These are phyloP conservation scores for Aspergillus glaucus DNA, from an alignment of 2,329 filamentous ascomycete species.

Conservation along the genomic window DNA sequence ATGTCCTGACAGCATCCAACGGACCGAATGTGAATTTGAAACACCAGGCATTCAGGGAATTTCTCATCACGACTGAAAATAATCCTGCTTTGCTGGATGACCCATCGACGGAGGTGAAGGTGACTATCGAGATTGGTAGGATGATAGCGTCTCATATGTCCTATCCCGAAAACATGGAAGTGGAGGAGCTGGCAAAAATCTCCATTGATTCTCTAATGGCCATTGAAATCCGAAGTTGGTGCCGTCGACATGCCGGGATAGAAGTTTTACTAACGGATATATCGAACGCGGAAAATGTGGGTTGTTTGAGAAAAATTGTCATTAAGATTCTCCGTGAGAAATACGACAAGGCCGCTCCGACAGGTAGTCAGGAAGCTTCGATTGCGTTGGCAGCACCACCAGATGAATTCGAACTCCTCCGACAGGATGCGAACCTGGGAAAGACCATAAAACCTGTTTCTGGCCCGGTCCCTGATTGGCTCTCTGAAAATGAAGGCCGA, in stretches of 20 bases:
- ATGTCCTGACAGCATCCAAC: neutral
- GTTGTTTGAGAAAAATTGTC: constrained; percentile 8
- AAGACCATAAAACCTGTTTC: constrained; percentile 3
- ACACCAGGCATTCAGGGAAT: constrained; percentile 1
- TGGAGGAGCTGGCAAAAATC: constrained; percentile 17
- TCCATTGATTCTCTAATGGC: constrained; percentile 23
- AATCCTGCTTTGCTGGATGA: constrained; percentile 6
- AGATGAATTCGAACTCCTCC: neutral
- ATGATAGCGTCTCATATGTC: constrained; percentile 8
- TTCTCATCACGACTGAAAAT: constrained; percentile 3
- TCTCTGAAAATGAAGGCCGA: constrained; percentile 4
- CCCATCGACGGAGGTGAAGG: constrained; percentile 2
- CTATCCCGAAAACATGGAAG: constrained; percentile 7
- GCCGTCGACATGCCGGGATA: constrained; percentile 16
- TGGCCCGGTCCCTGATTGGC: constrained; percentile 2
- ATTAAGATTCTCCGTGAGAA: constrained; percentile 10
- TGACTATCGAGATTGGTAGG: constrained; percentile 8
- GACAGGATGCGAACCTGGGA: constrained; percentile 4
- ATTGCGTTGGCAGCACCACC: neutral
- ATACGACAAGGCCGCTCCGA: constrained; percentile 1
- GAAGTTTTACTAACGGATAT: constrained; percentile 52
- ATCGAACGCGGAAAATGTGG: constrained; percentile 12
- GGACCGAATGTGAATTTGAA: neutral
- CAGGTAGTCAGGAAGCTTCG: no score
- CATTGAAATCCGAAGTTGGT: constrained; percentile 24